A percentile compares a stretch with the other conserved stretches of the same genome.
These are phyloP conservation scores for Nicotiana paniculata DNA, from an alignment of 257 asterid species.

Conservation along the genomic window DNA sequence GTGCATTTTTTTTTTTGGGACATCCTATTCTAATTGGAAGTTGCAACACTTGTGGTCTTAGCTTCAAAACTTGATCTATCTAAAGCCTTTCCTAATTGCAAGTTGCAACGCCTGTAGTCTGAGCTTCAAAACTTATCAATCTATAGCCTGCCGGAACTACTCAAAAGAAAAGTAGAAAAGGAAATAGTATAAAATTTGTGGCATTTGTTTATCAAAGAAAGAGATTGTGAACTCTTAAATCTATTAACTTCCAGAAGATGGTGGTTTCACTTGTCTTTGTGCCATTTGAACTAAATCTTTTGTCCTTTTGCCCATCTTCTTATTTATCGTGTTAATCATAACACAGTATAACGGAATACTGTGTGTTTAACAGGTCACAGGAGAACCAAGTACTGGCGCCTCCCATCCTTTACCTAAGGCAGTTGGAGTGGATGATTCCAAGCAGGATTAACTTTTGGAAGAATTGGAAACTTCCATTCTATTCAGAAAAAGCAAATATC, in stretches of 20 bases:
- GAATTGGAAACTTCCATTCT: background rate
- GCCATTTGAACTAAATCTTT: background rate
- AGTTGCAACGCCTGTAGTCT: background rate
- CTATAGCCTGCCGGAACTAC: background rate
- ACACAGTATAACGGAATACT: background rate
- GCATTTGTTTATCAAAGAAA: background rate
- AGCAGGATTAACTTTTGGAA: conserved; percentile 38
- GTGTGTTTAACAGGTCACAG: conserved; percentile 34
- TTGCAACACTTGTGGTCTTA: background rate
- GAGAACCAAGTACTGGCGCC: conserved; percentile 26
- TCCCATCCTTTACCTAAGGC: conserved; percentile 32
- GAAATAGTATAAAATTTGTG: background rate
- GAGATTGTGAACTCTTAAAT: background rate
- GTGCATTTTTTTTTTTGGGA: background rate
- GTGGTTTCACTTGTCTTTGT: background rate
- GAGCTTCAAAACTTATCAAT: background rate
- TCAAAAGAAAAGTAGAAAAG: background rate
- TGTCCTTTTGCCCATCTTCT: background rate
- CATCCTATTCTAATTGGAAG: background rate
- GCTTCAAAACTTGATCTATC: background rate
- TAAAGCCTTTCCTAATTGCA: background rate
- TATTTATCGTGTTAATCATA: background rate
- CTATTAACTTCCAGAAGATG: background rate
- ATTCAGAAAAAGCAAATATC: background rate
- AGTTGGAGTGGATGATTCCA: conserved; percentile 33